Conservation (phyloP, 371 early-diverging fungal species). For the Mucor saturninus region DNA sequence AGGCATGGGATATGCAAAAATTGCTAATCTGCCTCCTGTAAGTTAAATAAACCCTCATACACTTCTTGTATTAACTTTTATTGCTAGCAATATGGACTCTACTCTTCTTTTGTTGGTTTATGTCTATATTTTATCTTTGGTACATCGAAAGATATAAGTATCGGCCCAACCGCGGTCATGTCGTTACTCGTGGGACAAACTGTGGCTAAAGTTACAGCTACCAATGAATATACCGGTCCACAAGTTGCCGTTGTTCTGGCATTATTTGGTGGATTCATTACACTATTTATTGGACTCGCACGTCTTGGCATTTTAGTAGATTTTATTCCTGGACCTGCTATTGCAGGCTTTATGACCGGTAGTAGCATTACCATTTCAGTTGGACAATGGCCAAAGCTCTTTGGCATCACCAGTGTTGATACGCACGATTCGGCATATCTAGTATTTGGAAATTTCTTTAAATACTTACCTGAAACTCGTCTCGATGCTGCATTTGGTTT, state of each 20-base stretch:
- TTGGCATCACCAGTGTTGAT: conserved; percentile 68
- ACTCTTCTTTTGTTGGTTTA: conserved; percentile 55
- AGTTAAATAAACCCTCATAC: conserved; percentile 9
- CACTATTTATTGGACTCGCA: conserved; percentile 70
- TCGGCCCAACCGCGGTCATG: conserved; percentile 89
- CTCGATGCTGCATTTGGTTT: conserved; percentile 58
- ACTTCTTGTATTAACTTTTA: background rate
- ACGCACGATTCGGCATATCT: conserved; percentile 61
- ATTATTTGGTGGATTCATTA: conserved; percentile 62
- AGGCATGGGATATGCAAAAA: conserved; percentile 82
- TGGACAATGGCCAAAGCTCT: conserved; percentile 71
- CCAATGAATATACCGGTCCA: conserved; percentile 47
- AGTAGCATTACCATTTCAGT: conserved; percentile 75
- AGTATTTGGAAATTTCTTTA: conserved; percentile 56
- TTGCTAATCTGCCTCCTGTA: conserved; percentile 74
- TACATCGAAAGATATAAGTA: conserved; percentile 87
- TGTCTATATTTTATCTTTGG: conserved; percentile 71
- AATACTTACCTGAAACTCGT: conserved; percentile 38
- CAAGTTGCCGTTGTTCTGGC: conserved; percentile 60
- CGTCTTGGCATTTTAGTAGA: conserved; percentile 84
- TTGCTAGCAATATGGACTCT: conserved; percentile 74
- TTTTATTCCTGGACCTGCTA: conserved; percentile 79
- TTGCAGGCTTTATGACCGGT: conserved; percentile 78
- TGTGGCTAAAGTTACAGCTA: conserved; percentile 43
- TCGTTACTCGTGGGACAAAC: conserved; percentile 76